Evolutionary conservation across 306 rosid genomes (phyloP).

Genomic region (Morella rubra): DNA sequence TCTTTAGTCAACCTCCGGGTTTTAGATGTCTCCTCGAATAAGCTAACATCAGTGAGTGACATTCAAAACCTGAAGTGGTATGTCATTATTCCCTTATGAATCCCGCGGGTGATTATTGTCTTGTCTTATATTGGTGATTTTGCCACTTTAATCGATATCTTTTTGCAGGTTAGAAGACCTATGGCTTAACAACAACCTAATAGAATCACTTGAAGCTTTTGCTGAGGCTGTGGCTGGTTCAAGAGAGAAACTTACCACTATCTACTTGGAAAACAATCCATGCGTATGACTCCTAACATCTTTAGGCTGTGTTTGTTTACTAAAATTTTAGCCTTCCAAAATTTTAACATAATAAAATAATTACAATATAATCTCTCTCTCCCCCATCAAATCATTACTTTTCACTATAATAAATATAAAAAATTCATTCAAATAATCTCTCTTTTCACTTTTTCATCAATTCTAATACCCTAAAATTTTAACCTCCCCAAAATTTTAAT

Average conservation of each 20-base stretch:
- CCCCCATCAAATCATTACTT: no score
- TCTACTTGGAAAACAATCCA: conserved; percentile 88
- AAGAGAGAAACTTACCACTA: conserved; percentile 74
- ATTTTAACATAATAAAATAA: no score
- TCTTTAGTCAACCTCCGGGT: conserved; percentile 73
- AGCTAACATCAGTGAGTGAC: conserved; percentile 65
- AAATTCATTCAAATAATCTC: no score
- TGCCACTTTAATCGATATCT: conserved; percentile 18
- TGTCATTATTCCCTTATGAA: conserved; percentile 15
- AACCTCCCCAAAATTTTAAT: no score
- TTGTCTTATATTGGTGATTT: conserved; percentile 25
- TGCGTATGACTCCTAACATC: conserved; percentile 56
- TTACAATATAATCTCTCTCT: no score
- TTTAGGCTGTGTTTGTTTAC: no score
- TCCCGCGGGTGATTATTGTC: not conserved
- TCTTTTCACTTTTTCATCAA: no score
- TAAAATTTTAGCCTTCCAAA: no score
- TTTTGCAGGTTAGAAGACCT: conserved; percentile 81
- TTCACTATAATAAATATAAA: no score
- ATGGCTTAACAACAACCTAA: conserved; percentile 91
- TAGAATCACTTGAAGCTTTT: conserved; percentile 65
- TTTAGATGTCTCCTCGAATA: conserved; percentile 88
- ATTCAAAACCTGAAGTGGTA: conserved; percentile 65
- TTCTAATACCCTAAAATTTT: no score
- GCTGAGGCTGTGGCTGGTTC: conserved; percentile 79